These are phyloP conservation scores for Thelonectria olida DNA, from an alignment of 2,329 filamentous ascomycete species.

Conservation along the genomic window DNA sequence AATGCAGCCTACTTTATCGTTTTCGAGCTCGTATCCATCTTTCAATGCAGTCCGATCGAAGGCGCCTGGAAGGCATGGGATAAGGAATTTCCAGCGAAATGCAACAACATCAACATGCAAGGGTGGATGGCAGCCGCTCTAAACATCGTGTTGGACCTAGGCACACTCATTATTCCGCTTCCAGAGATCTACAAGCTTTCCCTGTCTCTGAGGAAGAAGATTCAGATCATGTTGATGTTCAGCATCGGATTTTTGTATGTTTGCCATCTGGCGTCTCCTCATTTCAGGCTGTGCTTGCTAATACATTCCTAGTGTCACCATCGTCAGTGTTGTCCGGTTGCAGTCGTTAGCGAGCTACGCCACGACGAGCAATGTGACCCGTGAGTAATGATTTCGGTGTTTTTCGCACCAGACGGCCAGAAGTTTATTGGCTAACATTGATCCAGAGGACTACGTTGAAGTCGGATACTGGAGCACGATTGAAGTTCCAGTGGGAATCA, in stretches of 20 bases:
- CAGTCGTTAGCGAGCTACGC: constrained; percentile 34
- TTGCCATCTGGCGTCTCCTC: not conserved
- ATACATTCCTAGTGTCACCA: not conserved
- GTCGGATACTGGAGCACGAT: constrained; percentile 41
- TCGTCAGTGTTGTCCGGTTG: constrained; percentile 33
- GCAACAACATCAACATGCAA: constrained; percentile 57
- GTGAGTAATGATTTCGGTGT: constrained; percentile 4
- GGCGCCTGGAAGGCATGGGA: constrained; percentile 62
- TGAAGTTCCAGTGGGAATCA: constrained; percentile 42
- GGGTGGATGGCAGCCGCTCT: constrained; percentile 59
- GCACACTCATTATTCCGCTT: constrained; percentile 56
- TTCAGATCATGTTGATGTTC: constrained; percentile 54
- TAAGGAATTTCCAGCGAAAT: constrained; percentile 52
- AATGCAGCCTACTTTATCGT: constrained; percentile 31
- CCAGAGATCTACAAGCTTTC: constrained; percentile 47
- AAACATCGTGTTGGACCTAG: constrained; percentile 58
- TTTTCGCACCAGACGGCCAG: not conserved
- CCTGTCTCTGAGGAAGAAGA: constrained; percentile 52
- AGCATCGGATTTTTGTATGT: constrained; percentile 49
- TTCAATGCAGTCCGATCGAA: constrained; percentile 58
- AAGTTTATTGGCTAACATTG: not conserved
- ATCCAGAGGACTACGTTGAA: constrained; percentile 38
- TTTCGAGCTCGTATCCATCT: constrained; percentile 48
- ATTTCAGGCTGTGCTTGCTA: not conserved
- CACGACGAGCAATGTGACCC: constrained; percentile 35